Percentiles rank a stretch among this genome's conserved stretches.
Conservation (phyloP, 129 eudicot species). For the Chrysanthemum seticuspe region DNA sequence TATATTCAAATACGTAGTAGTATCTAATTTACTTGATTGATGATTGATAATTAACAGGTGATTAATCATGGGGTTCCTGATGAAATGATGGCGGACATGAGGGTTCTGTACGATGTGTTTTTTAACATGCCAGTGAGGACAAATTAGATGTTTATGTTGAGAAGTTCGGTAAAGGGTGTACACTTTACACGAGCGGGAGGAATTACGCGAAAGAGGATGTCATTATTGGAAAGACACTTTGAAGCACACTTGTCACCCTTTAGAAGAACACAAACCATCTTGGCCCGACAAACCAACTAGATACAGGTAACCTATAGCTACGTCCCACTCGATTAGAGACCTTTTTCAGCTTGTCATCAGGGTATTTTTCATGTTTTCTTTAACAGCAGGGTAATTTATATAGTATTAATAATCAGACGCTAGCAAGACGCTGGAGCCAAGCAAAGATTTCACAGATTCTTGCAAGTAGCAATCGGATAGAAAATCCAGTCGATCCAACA, state of each 20-base stretch:
- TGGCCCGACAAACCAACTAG: constrained; percentile 43
- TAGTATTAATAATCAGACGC: no score
- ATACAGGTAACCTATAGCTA: constrained; percentile 28
- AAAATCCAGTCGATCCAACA: no score
- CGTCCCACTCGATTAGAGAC: neutral
- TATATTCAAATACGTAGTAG: neutral
- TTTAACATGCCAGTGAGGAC: constrained; percentile 40
- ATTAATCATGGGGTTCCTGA: constrained; percentile 39
- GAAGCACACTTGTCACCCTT: constrained; percentile 32
- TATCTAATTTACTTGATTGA: neutral
- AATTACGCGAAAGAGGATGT: constrained; percentile 24
- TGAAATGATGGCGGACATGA: constrained; percentile 28
- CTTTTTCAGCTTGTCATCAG: no score
- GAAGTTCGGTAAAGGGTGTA: constrained; percentile 11
- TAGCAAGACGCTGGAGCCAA: no score
- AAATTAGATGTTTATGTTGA: constrained; percentile 25
- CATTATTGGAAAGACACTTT: constrained; percentile 41
- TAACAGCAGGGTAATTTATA: neutral
- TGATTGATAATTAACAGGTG: constrained; percentile 23
- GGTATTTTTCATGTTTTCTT: no score
- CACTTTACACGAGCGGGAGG: constrained; percentile 36
- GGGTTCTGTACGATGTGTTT: constrained; percentile 38
- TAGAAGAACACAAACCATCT: constrained; percentile 20
- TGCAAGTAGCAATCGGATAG: no score
- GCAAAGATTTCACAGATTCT: no score